Evolutionary conservation across 2,329 filamentous ascomycete genomes (phyloP).

Genomic region (Diaporthe sp.): DNA sequence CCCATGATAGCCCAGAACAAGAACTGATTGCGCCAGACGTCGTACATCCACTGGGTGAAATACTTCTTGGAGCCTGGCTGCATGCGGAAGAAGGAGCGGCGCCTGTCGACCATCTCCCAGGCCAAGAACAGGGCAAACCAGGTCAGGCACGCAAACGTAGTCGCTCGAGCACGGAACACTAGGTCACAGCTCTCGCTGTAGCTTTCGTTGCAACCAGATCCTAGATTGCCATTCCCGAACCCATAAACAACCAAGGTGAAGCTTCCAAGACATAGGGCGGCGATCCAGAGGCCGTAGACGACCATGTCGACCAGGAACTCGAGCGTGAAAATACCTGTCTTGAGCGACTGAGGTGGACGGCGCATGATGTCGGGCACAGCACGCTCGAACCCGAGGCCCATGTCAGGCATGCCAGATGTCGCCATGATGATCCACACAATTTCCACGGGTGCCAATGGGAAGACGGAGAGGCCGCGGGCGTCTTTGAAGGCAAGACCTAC

Average conservation of each 20-base stretch:
- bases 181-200: conserved; percentile 66
- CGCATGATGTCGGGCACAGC: conserved; percentile 77
- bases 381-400: conserved; percentile 79
- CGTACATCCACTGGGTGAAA: conserved; percentile 64
- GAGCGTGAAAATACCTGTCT: conserved; percentile 72
- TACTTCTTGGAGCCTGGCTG: conserved; percentile 56
- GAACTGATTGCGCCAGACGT: conserved; percentile 70
- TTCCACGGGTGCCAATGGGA: conserved; percentile 78
- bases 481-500: conserved; percentile 80
- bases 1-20: conserved; percentile 63
- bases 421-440: conserved; percentile 84
- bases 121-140: conserved; percentile 79
- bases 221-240: conserved; percentile 67
- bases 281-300: conserved; percentile 76
- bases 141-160: conserved; percentile 76
- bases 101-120: conserved; percentile 77
- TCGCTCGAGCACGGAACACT: conserved; percentile 75
- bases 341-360: conserved; percentile 73
- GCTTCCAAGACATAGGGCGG: conserved; percentile 68
- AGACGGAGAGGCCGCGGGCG: conserved; percentile 72
- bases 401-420: conserved; percentile 78
- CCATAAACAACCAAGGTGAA: conserved; percentile 73
- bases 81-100: conserved; percentile 72
- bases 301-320: conserved; percentile 75
- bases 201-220: conserved; percentile 69